Conservation (phyloP, 305 asterid species). For the Caryopteris hybrid region DNA sequence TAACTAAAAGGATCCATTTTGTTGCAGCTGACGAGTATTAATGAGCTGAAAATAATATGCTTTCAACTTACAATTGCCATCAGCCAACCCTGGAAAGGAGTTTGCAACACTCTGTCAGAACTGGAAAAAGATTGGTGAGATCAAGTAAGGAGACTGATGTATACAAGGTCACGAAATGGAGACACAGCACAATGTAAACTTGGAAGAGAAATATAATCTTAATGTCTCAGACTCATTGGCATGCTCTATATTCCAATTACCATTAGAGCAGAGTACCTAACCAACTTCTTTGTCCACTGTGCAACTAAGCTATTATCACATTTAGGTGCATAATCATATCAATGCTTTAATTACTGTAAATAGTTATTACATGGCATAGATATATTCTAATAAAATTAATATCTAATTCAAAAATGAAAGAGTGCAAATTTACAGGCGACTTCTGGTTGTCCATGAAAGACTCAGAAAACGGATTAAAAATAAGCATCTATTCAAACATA, state of each 20-base stretch:
- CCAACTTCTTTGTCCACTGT: background rate
- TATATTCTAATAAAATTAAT: background rate
- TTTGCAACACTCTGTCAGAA: slow-evolving; percentile 88
- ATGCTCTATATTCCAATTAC: background rate
- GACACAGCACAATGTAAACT: slow-evolving; percentile 10
- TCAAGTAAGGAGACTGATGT: slow-evolving; percentile 16
- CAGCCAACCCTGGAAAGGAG: slow-evolving; percentile 95
- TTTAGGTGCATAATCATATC: background rate
- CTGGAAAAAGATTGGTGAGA: slow-evolving; percentile 43
- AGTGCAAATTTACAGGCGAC: background rate
- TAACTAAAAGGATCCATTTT: slow-evolving; percentile 3
- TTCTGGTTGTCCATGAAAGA: background rate
- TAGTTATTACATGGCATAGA: background rate
- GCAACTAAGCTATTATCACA: background rate
- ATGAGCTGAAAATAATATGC: slow-evolving; percentile 2
- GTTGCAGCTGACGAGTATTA: background rate
- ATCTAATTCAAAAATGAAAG: background rate
- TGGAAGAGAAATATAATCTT: background rate
- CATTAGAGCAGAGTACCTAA: background rate
- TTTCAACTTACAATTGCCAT: slow-evolving; percentile 93
- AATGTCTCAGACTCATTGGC: background rate
- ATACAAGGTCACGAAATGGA: slow-evolving; percentile 12
- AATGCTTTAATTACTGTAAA: background rate
- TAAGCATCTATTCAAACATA: background rate
- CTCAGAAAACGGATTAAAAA: background rate